Conservation (phyloP, 805 yeast genomes). For the Candida nonsorbophila region DNA sequence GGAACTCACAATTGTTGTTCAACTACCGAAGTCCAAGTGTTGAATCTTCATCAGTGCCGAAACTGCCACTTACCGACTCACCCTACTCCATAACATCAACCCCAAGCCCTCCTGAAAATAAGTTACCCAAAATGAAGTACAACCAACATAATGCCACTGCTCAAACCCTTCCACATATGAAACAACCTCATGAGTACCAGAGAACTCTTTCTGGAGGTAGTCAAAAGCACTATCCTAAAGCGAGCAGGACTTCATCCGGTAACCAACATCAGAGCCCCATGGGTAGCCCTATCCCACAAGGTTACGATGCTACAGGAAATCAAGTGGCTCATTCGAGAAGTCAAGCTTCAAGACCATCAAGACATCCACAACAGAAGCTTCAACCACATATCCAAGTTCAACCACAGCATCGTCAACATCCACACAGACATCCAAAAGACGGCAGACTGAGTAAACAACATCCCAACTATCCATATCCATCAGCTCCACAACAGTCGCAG, state of each 20-base stretch:
- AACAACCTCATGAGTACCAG: too few relatives aligned
- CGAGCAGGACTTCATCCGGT: too few relatives aligned
- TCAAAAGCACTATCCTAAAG: too few relatives aligned
- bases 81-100: slow-evolving; percentile 10
- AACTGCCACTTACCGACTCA: slow-evolving; percentile 4
- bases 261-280: too few relatives aligned
- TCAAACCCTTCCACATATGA: slow-evolving; percentile 11
- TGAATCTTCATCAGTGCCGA: too few relatives aligned
- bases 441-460: too few relatives aligned
- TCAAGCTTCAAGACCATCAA: slow-evolving; percentile 2
- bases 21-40: slow-evolving; percentile 20
- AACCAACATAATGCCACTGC: slow-evolving; percentile 12
- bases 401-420: not conserved
- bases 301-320: too few relatives aligned
- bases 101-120: slow-evolving; percentile 9
- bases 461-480: too few relatives aligned
- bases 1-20: slow-evolving; percentile 29
- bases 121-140: slow-evolving; percentile 8
- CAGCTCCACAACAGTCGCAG: too few relatives aligned
- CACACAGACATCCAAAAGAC: too few relatives aligned
- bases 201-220: too few relatives aligned
- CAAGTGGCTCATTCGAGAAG: not conserved
- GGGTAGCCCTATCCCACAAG: too few relatives aligned
- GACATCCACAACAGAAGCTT: slow-evolving; percentile 1
- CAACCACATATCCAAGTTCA: slow-evolving; percentile 4